These are phyloP conservation scores for Blakeslea trispora DNA, from an alignment of 371 early-diverging fungal species.

Conservation along the genomic window DNA sequence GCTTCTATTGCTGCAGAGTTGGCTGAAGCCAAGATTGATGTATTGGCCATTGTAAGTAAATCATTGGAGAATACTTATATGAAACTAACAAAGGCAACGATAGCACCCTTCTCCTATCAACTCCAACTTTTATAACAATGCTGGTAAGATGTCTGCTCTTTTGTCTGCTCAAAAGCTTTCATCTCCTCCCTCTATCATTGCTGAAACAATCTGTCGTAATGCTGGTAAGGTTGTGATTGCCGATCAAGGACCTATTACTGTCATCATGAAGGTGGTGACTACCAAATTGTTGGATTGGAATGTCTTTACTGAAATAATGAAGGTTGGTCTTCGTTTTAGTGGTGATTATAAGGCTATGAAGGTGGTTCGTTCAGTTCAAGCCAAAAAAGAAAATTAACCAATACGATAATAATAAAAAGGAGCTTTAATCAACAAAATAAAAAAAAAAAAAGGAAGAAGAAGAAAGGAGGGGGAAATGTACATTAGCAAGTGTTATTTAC, in stretches of 20 bases:
- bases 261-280: conserved; percentile 50
- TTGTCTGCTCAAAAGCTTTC: conserved; percentile 50
- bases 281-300: conserved; percentile 54
- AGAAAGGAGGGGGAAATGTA: too few relatives aligned
- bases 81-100: not conserved
- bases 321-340: conserved; percentile 42
- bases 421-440: too few relatives aligned
- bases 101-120: conserved; percentile 65
- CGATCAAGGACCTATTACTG: conserved; percentile 61
- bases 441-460: too few relatives aligned
- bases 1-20: conserved; percentile 61
- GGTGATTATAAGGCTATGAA: conserved; percentile 61
- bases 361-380: conserved; percentile 28
- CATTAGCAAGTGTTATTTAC: conserved; percentile 4
- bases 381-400: conserved; percentile 13
- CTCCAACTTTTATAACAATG: conserved; percentile 63
- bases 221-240: conserved; percentile 60
- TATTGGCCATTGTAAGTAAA: conserved; percentile 55
- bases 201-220: conserved; percentile 56
- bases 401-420: not conserved
- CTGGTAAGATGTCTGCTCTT: conserved; percentile 57
- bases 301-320: conserved; percentile 56
- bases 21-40: conserved; percentile 57
- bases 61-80: not conserved
- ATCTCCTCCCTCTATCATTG: conserved; percentile 54